Percentiles rank a stretch among this genome's conserved stretches.
Evolutionary conservation across 805 yeast species (phyloP).

Genomic region (Yarrowia sp.): DNA sequence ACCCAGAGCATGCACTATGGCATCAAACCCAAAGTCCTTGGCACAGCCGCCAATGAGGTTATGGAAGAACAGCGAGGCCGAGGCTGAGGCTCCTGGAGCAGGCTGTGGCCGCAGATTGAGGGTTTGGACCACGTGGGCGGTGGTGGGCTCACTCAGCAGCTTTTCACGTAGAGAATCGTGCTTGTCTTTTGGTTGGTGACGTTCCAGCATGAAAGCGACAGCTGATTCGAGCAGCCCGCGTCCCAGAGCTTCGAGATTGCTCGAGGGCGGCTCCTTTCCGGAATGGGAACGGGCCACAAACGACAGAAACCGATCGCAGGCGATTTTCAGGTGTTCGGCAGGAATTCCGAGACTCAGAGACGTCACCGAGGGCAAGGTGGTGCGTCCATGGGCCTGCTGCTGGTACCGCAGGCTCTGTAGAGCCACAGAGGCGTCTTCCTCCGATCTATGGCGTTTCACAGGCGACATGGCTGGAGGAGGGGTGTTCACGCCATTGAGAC

Average conservation of each 20-base stretch:
- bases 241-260: constrained; percentile 26
- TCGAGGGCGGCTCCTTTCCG: constrained; percentile 7
- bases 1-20: constrained; percentile 66
- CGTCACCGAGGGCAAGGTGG: constrained; percentile 11
- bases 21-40: constrained; percentile 82
- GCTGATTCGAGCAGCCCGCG: constrained; percentile 7
- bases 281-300: constrained; percentile 29
- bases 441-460: constrained; percentile 24
- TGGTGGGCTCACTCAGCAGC: constrained; percentile 40
- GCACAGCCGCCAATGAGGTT: constrained; percentile 37
- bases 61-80: not conserved
- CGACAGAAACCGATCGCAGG: constrained; percentile 32
- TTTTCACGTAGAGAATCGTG: constrained; percentile 34
- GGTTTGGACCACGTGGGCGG: constrained; percentile 41
- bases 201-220: constrained; percentile 37
- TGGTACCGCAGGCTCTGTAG: constrained; percentile 30
- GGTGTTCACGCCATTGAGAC: not conserved
- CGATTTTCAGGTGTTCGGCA: constrained; percentile 17
- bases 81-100: not conserved
- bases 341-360: constrained; percentile 29
- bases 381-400: constrained; percentile 18
- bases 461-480: constrained; percentile 18
- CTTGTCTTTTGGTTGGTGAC: constrained; percentile 16
- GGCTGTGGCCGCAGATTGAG: constrained; percentile 27
- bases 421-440: constrained; percentile 34